These are phyloP conservation scores for Botrytis paeoniae DNA, from an alignment of 2,329 filamentous ascomycete genomes.

Conservation along the genomic window DNA sequence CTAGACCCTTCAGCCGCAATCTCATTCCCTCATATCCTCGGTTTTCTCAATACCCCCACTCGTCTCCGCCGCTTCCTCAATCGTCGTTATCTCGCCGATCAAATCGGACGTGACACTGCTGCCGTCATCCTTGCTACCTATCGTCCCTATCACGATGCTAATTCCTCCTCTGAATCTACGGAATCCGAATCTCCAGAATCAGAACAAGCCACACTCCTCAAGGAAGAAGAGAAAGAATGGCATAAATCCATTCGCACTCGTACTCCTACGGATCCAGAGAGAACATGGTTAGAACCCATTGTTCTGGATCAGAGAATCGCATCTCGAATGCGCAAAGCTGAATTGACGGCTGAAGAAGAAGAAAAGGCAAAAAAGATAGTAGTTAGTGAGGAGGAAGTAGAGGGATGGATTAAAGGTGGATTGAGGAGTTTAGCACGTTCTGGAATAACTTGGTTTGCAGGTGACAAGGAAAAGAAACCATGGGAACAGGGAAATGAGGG, in stretches of 20 bases:
- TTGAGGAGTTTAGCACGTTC: conserved; percentile 48
- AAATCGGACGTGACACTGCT: conserved; percentile 82
- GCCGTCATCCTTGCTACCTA: conserved; percentile 69
- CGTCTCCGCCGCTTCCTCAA: conserved; percentile 87
- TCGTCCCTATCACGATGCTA: conserved; percentile 46
- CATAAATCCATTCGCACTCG: conserved; percentile 67
- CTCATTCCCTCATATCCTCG: conserved; percentile 83
- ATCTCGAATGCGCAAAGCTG: conserved; percentile 76
- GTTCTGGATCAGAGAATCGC: conserved; percentile 74
- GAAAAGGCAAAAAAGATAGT: conserved; percentile 59
- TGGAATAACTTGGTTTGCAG: conserved; percentile 28
- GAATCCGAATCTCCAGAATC: conserved; percentile 37
- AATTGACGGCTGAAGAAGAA: conserved; percentile 67
- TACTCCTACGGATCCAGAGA: conserved; percentile 56
- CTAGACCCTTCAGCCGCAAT: conserved; percentile 73
- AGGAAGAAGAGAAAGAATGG: conserved; percentile 76
- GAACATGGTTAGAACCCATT: conserved; percentile 72
- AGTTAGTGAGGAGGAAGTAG: conserved; percentile 64
- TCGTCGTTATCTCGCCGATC: conserved; percentile 78
- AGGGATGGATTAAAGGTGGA: conserved; percentile 65
- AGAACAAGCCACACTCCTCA: conserved; percentile 65
- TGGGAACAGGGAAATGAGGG: conserved; percentile 13
- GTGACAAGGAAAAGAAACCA: conserved; percentile 18
- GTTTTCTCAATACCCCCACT: conserved; percentile 85
- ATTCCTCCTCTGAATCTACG: conserved; percentile 28